Evolutionary conservation across 1,139 yeast genomes (phyloP), one percentile per base, ranked within the genome.

Genomic region (Blastobotrys apis): DNA sequence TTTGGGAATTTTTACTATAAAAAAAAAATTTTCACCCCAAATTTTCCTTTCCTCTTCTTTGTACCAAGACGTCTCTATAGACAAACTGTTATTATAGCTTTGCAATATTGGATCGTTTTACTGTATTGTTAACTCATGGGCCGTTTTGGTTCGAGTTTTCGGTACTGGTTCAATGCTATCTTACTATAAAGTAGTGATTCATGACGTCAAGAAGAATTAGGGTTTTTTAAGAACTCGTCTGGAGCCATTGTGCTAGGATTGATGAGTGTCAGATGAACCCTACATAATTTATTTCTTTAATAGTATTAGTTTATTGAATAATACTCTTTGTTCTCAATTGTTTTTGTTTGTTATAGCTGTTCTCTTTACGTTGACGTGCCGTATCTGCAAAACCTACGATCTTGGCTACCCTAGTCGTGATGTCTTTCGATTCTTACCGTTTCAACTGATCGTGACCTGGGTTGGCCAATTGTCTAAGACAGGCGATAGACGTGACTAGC

Each of bases 201-300:
- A 58, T 61, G 69, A 62, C 61, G 76, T 75, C 73, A 47, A 72
- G 74, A 74, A 41, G 51, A 63, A 50, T 27, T 65, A 36, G 63
- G 68, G 62, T 64, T 70, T 65, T 66, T 65, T 74, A 76, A 76
- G 81, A 76, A 75, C 80, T 70, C 76, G 68, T 63, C 71, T 68
- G 78, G 79, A 73, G 63, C 56, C 44, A 51, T 52, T 47, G 46
- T 41, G 45, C 58, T 54, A 57, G 65, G 79, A 74, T 62, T 66
- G 70, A 64, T 60, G 78, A 71, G 81, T 76, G 81, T 76, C 81
- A 76, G 80, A 73, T 72, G 68, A 65, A 67, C 63, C 66, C 70
- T 50, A 76, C 71, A 75, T 69, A 13, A 20, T 10, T 38, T 35
- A 15, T 9, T 32, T 32, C 10, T 6, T 23, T 23, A 6, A 6